These are phyloP conservation scores for Solanum hybrid DNA, from an alignment of 305 asterid species.

Conservation along the genomic window DNA sequence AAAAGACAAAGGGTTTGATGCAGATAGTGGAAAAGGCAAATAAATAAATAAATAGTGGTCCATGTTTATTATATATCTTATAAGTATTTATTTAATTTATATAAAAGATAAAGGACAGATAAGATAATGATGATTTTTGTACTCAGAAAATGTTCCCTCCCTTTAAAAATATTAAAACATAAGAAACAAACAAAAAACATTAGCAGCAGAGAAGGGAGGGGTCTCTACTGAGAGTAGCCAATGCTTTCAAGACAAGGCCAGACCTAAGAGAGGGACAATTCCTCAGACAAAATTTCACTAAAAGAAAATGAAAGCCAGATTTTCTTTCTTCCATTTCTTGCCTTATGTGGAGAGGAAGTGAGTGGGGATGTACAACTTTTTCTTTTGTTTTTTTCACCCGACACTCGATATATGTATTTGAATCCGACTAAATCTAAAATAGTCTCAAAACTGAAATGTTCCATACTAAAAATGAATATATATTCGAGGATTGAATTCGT, in stretches of 20 bases:
- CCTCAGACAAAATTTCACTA: conserved; percentile 10
- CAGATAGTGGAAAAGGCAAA: not conserved
- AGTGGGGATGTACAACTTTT: not conserved
- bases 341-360: not conserved
- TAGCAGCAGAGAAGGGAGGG: conserved; percentile 7
- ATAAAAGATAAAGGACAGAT: conserved; percentile 3
- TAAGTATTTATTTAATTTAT: not conserved
- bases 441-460: rapidly evolving
- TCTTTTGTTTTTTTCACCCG: not conserved
- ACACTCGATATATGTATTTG: not conserved
- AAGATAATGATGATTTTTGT: conserved; percentile 23
- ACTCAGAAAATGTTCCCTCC: conserved; percentile 42
- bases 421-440: not conserved
- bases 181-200: conserved; percentile 15
- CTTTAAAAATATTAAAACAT: not conserved
- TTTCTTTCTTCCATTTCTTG: not conserved
- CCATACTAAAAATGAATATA: rapidly evolving
- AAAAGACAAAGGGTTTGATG: not conserved
- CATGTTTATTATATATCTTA: not conserved
- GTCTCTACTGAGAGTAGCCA: conserved; percentile 12
- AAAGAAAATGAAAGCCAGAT: not conserved
- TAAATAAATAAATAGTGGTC: not conserved
- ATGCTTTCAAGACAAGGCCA: conserved; percentile 12
- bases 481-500: no score
- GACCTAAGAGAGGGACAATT: conserved; percentile 18